A percentile compares a stretch with the other conserved stretches of the same genome.
phyloP scores from a whole-genome alignment of 1,139 yeast genomes.

The Kurtzmaniella natalensis region DNA sequence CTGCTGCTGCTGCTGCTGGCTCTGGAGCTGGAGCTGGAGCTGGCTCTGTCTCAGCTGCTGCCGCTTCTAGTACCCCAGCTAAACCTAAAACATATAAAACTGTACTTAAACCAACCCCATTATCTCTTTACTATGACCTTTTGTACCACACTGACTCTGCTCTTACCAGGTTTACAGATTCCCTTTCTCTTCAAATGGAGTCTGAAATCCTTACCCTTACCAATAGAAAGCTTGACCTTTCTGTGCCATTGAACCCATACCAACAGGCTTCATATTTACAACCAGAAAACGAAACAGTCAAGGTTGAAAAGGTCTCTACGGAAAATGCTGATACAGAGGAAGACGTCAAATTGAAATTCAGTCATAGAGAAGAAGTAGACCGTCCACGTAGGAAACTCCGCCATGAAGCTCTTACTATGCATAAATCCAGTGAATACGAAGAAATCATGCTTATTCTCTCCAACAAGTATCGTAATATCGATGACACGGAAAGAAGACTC shows the following conservation, averaged over 20 bases:
- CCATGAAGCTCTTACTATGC: conserved; percentile 46
- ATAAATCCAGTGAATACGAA: conserved; percentile 83
- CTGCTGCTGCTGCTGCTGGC: not conserved
- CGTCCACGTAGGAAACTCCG: conserved; percentile 42
- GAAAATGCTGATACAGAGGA: conserved; percentile 23
- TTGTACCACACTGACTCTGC: conserved; percentile 77
- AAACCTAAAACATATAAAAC: conserved; percentile 74
- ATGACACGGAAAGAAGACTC: conserved; percentile 37
- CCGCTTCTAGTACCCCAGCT: conserved; percentile 6
- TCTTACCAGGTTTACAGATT: conserved; percentile 74
- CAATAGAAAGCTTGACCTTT: conserved; percentile 68
- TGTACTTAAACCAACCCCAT: conserved; percentile 71
- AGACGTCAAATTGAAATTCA: conserved; percentile 21
- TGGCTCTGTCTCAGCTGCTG: not conserved
- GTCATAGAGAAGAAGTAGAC: conserved; percentile 46
- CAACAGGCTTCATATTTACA: conserved; percentile 39
- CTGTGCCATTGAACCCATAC: conserved; percentile 70
- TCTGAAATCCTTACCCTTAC: conserved; percentile 77
- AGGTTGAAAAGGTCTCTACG: conserved; percentile 36
- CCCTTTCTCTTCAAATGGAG: conserved; percentile 72
- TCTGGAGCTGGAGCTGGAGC: not conserved
- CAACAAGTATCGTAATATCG: conserved; percentile 35
- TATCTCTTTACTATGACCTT: conserved; percentile 80
- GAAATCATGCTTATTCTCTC: conserved; percentile 68
- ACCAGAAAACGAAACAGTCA: conserved; percentile 47